Conservation (phyloP, 192 early-diverging fungal genomes). For the Phlyctochytrium planicorne region DNA sequence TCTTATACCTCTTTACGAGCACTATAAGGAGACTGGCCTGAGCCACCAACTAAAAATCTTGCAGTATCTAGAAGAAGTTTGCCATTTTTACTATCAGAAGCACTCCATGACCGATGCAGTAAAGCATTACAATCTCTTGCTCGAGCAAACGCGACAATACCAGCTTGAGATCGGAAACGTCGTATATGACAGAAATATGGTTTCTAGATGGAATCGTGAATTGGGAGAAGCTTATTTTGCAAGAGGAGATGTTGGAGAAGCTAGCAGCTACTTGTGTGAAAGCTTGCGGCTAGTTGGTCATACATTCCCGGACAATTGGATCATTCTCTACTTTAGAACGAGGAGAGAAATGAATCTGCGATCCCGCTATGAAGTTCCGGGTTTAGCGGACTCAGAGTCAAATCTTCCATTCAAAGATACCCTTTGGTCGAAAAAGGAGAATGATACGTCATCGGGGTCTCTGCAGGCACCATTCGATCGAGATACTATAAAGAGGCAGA, state of each 20-base stretch:
- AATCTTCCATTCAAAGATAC: constrained; percentile 24
- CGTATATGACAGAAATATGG: constrained; percentile 21
- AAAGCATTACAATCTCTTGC: constrained; percentile 43
- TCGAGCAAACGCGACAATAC: constrained; percentile 22
- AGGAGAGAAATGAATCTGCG: not conserved
- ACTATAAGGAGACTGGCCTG: constrained; percentile 45
- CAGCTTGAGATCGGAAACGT: constrained; percentile 12
- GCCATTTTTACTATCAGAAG: constrained; percentile 43
- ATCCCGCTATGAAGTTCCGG: constrained; percentile 11
- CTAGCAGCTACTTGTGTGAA: constrained; percentile 35
- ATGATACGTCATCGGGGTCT: not conserved
- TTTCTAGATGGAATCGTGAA: constrained; percentile 47
- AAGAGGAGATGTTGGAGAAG: constrained; percentile 26
- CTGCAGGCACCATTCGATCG: not conserved
- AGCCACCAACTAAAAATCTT: constrained; percentile 37
- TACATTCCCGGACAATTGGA: constrained; percentile 18
- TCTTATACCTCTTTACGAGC: constrained; percentile 48
- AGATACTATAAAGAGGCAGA: not conserved
- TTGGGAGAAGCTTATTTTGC: constrained; percentile 48
- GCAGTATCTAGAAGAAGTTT: constrained; percentile 40
- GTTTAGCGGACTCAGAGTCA: constrained; percentile 13
- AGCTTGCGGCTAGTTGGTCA: constrained; percentile 35
- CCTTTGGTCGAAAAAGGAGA: not conserved
- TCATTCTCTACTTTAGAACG: not conserved
- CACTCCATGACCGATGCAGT: constrained; percentile 38